A percentile compares a stretch with the other conserved stretches of the same genome.
Evolutionary conservation across 2,329 filamentous ascomycete genomes (phyloP).

Genomic region (Apiospora aurea): DNA sequence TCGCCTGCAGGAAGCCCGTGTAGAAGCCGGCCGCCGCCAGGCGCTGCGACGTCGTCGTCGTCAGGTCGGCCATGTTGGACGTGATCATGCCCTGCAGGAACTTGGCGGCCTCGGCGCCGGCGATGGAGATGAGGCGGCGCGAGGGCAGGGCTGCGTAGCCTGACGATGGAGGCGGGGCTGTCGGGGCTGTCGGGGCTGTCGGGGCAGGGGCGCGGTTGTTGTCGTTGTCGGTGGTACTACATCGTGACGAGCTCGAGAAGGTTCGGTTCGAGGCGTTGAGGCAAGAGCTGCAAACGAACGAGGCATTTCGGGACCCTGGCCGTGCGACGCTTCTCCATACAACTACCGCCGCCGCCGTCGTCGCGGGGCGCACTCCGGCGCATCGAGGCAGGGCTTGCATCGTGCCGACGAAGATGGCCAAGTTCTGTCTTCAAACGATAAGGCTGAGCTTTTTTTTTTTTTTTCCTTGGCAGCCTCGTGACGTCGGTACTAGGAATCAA

Average conservation of each 20-base stretch:
- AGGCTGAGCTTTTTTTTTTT: neutral
- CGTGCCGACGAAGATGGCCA: neutral
- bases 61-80: constrained; percentile 65
- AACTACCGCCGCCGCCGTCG: neutral
- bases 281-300: neutral
- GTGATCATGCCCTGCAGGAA: constrained; percentile 92
- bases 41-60: constrained; percentile 36
- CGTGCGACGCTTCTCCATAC: neutral
- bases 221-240: neutral
- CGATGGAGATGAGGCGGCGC: constrained; percentile 79
- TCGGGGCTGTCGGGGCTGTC: constrained; percentile 41
- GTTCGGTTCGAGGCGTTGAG: neutral
- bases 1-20: constrained; percentile 84
- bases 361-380: constrained; percentile 3
- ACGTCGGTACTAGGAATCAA: neutral
- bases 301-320: neutral
- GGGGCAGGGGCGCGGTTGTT: constrained; percentile 3
- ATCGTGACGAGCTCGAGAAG: neutral
- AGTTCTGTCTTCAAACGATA: neutral
- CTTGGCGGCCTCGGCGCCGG: constrained; percentile 79
- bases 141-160: constrained; percentile 68
- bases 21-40: constrained; percentile 66
- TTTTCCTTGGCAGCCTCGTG: neutral
- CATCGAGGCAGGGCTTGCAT: constrained; percentile 23
- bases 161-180: constrained; percentile 52